A percentile compares a stretch with the other conserved stretches of the same genome.
Conservation (phyloP, 176 grass and related monocot genomes). For the Oryza coarctata region DNA sequence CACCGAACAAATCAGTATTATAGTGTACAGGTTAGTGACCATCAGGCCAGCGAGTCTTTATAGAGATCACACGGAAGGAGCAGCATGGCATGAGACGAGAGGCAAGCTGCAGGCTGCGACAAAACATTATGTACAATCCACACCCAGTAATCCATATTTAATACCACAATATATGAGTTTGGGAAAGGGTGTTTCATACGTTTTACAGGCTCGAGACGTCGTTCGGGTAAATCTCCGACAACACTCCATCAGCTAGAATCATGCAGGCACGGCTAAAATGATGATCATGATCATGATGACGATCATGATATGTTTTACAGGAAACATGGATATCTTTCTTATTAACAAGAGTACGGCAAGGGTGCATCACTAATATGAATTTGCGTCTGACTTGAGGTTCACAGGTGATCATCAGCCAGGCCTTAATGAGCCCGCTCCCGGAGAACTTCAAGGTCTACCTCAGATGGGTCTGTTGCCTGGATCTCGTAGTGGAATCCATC, state of each 20-base stretch:
- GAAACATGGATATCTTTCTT: conserved; percentile 45
- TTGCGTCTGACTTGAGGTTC: conserved; percentile 18
- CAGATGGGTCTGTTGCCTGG: conserved; percentile 86
- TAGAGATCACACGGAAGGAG: background rate
- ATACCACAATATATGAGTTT: conserved; percentile 45
- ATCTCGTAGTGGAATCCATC: conserved; percentile 98
- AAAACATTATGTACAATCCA: conserved; percentile 1
- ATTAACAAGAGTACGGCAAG: conserved; percentile 41
- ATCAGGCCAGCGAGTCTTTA: no score
- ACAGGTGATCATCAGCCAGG: background rate
- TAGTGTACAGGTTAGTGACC: no score
- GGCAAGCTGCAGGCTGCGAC: background rate
- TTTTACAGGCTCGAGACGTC: conserved; percentile 40
- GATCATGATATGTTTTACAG: conserved; percentile 39
- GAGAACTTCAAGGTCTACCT: conserved; percentile 80
- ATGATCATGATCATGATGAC: background rate
- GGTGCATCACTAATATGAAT: conserved; percentile 19
- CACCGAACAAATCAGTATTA: no score
- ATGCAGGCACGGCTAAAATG: conserved; percentile 22
- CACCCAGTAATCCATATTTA: conserved; percentile 23
- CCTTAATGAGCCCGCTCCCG: conserved; percentile 74
- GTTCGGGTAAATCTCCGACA: conserved; percentile 10
- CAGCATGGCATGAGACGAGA: background rate
- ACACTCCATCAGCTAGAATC: conserved; percentile 38
- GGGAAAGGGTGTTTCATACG: conserved; percentile 26